Evolutionary conservation across 129 eudicot species (phyloP), one percentile per base, ranked within the genome.

Genomic region (Pittosporum tobira): DNA sequence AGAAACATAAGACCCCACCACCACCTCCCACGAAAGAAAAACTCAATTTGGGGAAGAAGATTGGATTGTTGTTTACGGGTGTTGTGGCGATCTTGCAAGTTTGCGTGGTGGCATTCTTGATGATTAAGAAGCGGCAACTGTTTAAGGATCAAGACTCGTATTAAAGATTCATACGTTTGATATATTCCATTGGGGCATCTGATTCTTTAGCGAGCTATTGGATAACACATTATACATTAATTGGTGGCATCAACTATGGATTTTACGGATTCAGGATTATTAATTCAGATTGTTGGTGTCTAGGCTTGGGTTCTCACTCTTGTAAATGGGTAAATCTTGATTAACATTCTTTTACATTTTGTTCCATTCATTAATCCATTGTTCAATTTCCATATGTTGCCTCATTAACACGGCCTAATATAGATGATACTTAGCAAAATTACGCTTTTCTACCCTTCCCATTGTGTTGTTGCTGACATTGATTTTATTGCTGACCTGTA

Each of bases 301-400:
- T n/a, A 29, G 59, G 26, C n/a, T 46, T 47, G 50, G 42, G 43
- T 57, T 71, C 23, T 61, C 24, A 29, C 74, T 51, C 61, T 64
- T 72, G 83, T 77, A 73, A 68, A 77, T 72, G 49, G 78, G 79
- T 77, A 77, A 65, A 2, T 62, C 53, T 66, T 62, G 53, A 68
- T 43, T 24, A 6, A 25, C 71, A 40, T 53, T 65, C 51, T n/a
- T 42, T 65, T 42, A 36, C 48, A 26, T 13, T 28, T 40, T 38
- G n/a, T 53, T 64, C 22, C 14, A 42, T 54, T 53, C 51, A 26
- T 4, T 40, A 5, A 14, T 46, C 47, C 15, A 18, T 10, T 36
- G 5, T 20, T 57, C 2, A 31, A 31, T 49, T 65, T 51, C 47
- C 25, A 25, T 22, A 4, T 25, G 15, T 28, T 15, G 12, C 48